Evolutionary conservation across 768 basidiomycete species (phyloP).

Genomic region (Boletus fagicola): DNA sequence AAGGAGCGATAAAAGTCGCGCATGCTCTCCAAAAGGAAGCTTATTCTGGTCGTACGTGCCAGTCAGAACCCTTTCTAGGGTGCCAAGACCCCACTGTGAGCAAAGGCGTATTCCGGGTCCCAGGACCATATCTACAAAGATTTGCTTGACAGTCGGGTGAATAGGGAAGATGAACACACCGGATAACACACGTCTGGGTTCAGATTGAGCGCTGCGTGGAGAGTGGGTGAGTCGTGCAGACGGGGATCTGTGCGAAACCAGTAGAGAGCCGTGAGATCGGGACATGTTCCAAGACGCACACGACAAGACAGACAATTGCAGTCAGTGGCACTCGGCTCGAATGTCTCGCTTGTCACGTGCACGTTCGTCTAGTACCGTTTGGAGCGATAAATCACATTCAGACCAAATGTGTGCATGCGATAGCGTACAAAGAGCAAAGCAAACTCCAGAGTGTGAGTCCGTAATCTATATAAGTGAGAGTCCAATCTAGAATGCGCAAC

Average conservation of each 20-base stretch:
- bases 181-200: constrained; percentile 8
- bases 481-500: constrained; percentile 24
- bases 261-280: neutral
- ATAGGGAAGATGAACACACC: neutral
- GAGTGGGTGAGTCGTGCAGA: constrained; percentile 5
- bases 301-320: neutral
- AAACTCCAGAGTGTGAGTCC: constrained; percentile 29
- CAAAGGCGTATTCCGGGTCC: neutral
- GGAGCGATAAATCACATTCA: constrained; percentile 19
- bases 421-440: constrained; percentile 25
- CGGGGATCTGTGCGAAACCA: constrained; percentile 14
- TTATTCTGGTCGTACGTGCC: constrained; percentile 7
- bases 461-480: constrained; percentile 29
- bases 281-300: neutral
- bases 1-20: constrained; percentile 9
- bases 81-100: neutral
- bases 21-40: constrained; percentile 15
- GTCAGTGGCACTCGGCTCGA: too few species aligned
- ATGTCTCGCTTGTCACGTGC: constrained; percentile 13
- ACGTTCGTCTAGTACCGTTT: neutral
- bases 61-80: neutral
- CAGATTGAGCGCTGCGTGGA: neutral
- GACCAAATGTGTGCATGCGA: constrained; percentile 9
- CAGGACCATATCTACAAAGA: constrained; percentile 6
- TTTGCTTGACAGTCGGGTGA: neutral